Evolutionary conservation across 352 stramenopile genomes (phyloP), one percentile per base, ranked within the genome.

Genomic region (Globisporangium polare): DNA sequence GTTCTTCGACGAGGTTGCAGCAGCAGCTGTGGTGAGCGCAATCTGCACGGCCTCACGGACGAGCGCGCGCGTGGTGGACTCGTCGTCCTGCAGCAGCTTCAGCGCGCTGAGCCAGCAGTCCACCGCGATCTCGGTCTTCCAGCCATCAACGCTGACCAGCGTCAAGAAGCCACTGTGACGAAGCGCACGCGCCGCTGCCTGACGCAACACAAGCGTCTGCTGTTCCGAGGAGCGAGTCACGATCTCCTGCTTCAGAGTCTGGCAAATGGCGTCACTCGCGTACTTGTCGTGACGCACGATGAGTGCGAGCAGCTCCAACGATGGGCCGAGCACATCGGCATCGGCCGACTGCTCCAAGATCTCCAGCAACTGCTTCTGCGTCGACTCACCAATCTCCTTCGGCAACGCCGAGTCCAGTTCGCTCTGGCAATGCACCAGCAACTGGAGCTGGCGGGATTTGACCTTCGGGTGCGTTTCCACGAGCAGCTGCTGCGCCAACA

Each of bases 401-500:
- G 65, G 53, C 5, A 62, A 26, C 0, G n/a, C 26, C 49, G 65
- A 61, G 10, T 62, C 33, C 51, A 68, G 49, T 10, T 64, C 58
- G 45, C 68, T 60, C 45, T 83, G 60, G 41, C 68, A 83, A 31
- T 68, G 46, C 10, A 88, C 64, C 0, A 91, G 65, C 31, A 91
- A 46, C 46, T 86, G 62, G 10, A 92, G 66, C 50, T 83, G 71
- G 39, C 80, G 78, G 5, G 69, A 70, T 42, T 75, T 75, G 20
- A 89, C 66, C 56, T 84, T 88, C n/a, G 84, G 84, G 45, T 93
- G 82, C 7, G 75, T 77, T 54, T 93, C 84, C 10, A 79, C 63
- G 13, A 80, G 45, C 24, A 90, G 61, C 62, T 90, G 84, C 12
- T 58, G 41, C 37, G 71, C 66, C 5, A 93, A 56, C 55, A 83